Base-by-base conservation (phyloP, 192 early-diverging fungal genomes). In the Coemansia sp. region DNA sequence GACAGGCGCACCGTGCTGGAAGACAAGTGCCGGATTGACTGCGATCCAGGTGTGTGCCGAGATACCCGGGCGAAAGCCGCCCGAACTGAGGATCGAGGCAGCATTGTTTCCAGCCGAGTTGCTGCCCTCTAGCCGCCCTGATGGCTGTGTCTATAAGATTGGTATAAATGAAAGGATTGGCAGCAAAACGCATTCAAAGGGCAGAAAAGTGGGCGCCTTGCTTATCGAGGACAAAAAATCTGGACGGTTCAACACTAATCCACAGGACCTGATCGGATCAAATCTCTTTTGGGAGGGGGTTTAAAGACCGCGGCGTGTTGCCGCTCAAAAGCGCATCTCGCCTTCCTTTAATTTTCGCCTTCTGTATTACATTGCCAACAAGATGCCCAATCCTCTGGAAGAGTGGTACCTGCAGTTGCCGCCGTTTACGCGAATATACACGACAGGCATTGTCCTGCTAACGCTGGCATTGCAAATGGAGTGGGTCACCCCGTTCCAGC, bases 381-480 rank as follows among this genome's bases (percentile, higher is more conserved):
- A 12, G 17, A 82, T 84, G 81, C 70, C 79, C 15, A 79, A 65
- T 19, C 82, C 81, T 12, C 35, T 87, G 29, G 93, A 95, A 64
- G 87, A 88, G 25, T 95, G 92, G 92, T 97, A 89, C 68, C 83
- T 84, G 53, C 92, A 93, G 36, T 83, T 94, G 2, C 95, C 95
- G 15, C 54, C 82, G 27, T 82, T 92, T 17, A 96, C 94, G 4
- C 83, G 96, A 44, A 79, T 84, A 8, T 99, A 92, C 64, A 66
- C 93, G 25, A 95, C 94, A 10, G 83, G 82, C 10, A 85, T 89
- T 5, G 80, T 86, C 22, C 52, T 81, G 20, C 80, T 87, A 0
- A 93, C 90, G 8, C 58, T 97, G 34, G 90, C 83, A 10, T 84
- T 89, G 87, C 92, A 97, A 83, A 67, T 95, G 42, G 87, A 91